These are phyloP conservation scores for Umbelopsis ramanniana DNA, from an alignment of 192 early-diverging fungal species.

Conservation along the genomic window DNA sequence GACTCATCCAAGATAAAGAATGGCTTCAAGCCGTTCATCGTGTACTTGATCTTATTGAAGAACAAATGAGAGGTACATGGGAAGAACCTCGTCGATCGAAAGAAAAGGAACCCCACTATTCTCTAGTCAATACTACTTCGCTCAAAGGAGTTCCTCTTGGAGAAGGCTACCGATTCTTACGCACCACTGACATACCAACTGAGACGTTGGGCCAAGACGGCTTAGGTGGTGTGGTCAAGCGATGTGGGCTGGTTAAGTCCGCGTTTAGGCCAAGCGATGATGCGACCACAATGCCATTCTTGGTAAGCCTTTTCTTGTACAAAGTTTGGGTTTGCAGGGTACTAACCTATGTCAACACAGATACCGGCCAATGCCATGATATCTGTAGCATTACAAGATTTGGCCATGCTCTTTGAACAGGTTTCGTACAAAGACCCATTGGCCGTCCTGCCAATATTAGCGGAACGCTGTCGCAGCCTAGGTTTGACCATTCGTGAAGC, in stretches of 20 bases:
- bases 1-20: conserved; percentile 39
- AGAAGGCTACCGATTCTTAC: conserved; percentile 47
- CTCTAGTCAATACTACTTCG: conserved; percentile 22
- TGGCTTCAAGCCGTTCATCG: conserved; percentile 53
- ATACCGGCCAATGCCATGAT: conserved; percentile 64
- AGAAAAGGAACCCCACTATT: neutral
- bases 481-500: conserved; percentile 49
- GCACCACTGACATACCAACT: conserved; percentile 42
- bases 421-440: conserved; percentile 41
- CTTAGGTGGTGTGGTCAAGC: conserved; percentile 40
- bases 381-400: conserved; percentile 20
- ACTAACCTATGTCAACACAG: conserved; percentile 19
- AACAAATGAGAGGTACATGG: conserved; percentile 53
- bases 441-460: conserved; percentile 1
- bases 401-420: conserved; percentile 47
- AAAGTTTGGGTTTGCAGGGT: conserved; percentile 41
- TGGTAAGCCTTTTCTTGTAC: conserved; percentile 40
- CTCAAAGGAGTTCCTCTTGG: conserved; percentile 30
- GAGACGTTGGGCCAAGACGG: conserved; percentile 54
- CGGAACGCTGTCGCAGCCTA: conserved; percentile 9
- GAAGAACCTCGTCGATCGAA: conserved; percentile 29
- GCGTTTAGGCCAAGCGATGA: conserved; percentile 66
- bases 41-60: conserved; percentile 47
- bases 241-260: conserved; percentile 48
- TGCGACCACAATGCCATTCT: conserved; percentile 58